Evolutionary conservation across 2,329 filamentous ascomycete species (phyloP).

Genomic region (Microsporum ferrugineum): DNA sequence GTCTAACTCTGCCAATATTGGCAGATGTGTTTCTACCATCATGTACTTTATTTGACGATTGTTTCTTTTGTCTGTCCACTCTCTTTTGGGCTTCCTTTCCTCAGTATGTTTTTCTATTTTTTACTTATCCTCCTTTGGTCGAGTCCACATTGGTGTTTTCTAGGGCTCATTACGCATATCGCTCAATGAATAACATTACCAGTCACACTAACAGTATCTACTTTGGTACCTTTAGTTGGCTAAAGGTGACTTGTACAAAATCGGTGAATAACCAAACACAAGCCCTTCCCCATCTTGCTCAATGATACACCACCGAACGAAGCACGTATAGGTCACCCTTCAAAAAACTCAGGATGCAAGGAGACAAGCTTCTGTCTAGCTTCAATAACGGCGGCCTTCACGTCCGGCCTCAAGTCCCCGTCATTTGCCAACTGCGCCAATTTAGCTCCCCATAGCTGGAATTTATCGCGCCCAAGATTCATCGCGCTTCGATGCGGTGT

Average conservation of each 20-base stretch:
- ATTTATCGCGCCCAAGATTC: neutral
- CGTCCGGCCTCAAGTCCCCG: neutral
- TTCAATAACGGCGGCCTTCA: neutral
- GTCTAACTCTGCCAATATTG: neutral
- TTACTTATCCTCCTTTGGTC: too few species aligned
- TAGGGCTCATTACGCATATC: too few species aligned
- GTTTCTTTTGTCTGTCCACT: neutral
- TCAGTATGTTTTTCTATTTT: too few species aligned
- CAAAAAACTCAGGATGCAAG: neutral
- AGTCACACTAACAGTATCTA: too few species aligned
- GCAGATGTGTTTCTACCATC: neutral
- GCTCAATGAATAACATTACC: too few species aligned
- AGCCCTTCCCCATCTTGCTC: too few species aligned
- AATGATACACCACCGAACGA: too few species aligned
- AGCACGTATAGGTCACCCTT: neutral
- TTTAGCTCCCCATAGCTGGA: neutral
- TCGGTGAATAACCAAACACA: too few species aligned
- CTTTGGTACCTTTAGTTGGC: too few species aligned
- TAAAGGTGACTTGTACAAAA: too few species aligned
- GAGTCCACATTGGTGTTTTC: too few species aligned
- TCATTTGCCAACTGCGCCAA: neutral
- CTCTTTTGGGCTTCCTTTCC: neutral
- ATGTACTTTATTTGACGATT: neutral
- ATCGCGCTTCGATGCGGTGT: neutral
- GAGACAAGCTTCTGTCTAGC: neutral